Base-by-base conservation (phyloP, 805 yeast genomes). In the Geotrichum ghanense region DNA sequence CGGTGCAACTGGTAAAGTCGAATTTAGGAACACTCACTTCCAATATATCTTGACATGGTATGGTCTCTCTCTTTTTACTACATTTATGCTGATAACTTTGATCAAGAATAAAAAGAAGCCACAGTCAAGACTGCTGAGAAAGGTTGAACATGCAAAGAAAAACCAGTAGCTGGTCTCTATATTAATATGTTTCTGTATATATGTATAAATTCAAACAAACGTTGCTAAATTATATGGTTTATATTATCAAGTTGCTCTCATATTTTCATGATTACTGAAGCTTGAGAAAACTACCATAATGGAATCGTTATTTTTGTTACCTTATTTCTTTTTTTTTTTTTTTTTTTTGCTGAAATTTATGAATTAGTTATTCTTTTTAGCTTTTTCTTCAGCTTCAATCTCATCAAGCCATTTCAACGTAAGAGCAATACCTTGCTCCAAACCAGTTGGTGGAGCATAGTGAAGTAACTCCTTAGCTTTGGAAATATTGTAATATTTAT, bases 31-130 rank as follows among this genome's bases (percentile, higher is more conserved):
- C 62, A 87, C 88, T 59, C 98, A 92, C 60, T 66, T 89, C 62
- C 95, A 90, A 62, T 92, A 92, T 62, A 67, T 92, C 58, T 78
- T 87, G 19, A 92, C 98, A 0, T 92, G 98, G 98, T 90, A 85
- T 62, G 95, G 96, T 0, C 73, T 90, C 40, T 78, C 88, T 1
- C 56, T 83, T 37, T 75, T 85, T 34, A 82, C 95, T 31, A 56
- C 88, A 0, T 76, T 82, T 26, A 74, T 87, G 64, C 71, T 92
- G 26, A 53, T 72, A 22, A 59, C 74, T 24, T 74, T 80, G 17
- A 53, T 80, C 48, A 20, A 24, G 14, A 39, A 21, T 12, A 22
- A 39, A n/a, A 39, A 24, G 17, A 21, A 20, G 22, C 23, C 25
- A 6, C 5, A 39, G 17, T 7, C 42, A 5, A 20, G 12, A 5